A percentile compares a stretch with the other conserved stretches of the same genome.
Evolutionary conservation across 1,284 basidiomycete species (phyloP).

Genomic region (Leccinum angustisporum): DNA sequence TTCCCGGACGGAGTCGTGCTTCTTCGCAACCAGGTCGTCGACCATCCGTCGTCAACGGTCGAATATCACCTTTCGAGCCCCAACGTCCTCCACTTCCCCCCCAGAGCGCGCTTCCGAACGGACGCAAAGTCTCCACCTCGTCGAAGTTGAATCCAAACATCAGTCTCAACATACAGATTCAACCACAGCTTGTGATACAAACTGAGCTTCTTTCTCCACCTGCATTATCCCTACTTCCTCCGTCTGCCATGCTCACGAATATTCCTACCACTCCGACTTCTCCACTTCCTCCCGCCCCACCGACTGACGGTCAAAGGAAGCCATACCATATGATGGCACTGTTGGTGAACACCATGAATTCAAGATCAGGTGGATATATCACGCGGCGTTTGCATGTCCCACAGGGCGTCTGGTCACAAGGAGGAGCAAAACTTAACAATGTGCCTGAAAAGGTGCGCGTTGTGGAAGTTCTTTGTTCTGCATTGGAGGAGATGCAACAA

Average conservation of each 20-base stretch:
- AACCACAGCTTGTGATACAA: constrained; percentile 50
- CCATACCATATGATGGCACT: constrained; percentile 91
- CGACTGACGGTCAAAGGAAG: constrained; percentile 73
- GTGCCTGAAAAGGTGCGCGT: constrained; percentile 85
- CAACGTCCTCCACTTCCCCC: constrained; percentile 53
- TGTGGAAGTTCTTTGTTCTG: constrained; percentile 73
- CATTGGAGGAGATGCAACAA: constrained; percentile 72
- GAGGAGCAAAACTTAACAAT: constrained; percentile 79
- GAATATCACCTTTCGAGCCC: constrained; percentile 45
- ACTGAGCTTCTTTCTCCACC: constrained; percentile 49
- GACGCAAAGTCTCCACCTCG: constrained; percentile 61
- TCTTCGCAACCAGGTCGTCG: constrained; percentile 69
- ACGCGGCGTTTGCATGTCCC: constrained; percentile 88
- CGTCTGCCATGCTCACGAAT: constrained; percentile 49
- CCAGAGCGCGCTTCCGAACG: constrained; percentile 38
- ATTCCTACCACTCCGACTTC: constrained; percentile 74
- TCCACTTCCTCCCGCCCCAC: constrained; percentile 67
- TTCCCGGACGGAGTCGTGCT: constrained; percentile 54
- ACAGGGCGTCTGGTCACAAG: constrained; percentile 87
- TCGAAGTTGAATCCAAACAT: constrained; percentile 54
- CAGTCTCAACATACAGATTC: constrained; percentile 36
- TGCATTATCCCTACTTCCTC: constrained; percentile 46
- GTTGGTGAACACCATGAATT: constrained; percentile 77
- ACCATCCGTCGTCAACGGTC: constrained; percentile 51
- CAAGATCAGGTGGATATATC: constrained; percentile 84